Evolutionary conservation across 345 rosid species (phyloP), one percentile per base, ranked within the genome.

Genomic region (Moringa oleifera): DNA sequence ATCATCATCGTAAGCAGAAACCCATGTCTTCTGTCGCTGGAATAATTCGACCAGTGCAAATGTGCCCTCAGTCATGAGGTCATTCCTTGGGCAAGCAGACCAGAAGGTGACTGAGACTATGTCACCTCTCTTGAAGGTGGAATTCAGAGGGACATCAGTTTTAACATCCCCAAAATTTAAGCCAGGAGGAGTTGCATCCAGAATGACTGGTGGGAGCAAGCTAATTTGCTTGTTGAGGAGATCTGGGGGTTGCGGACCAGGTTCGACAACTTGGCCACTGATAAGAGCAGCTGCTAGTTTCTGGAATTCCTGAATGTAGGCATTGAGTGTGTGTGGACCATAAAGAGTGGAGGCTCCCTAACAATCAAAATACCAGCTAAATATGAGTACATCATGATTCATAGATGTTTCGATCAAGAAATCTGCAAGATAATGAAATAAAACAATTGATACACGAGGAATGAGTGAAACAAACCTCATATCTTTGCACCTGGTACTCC

Each of bases 271-370:
- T 49, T 61, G 75, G 49, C 83, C 87, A 0, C 23, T 70, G 59
- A 77, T 49, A 45, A 89, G 84, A 61, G 96, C 88, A 5, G 67
- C 65, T 11, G 91, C 90, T 49, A 91, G 86, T 79, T 85, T 86
- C 85, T 73, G 76, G 85, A 91, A 88, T 71, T 86, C 94, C 75
- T 91, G 95, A 62, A 89, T 83, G 71, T 91, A 89, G 24, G 94
- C 98, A 46, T 76, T 73, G 57, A 77, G 91, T 0, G 96, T 86
- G 78, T 91, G 89, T 25, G 90, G 96, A 37, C 98, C 98, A 17
- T 71, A 91, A 20, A 91, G 65, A 45, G 96, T 89, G 65, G 98
- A 91, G 36, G 87, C 96, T 69, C 98, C 98, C 98, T 91, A 77
- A 52, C 10, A 62, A 33, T 11, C 49, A 58, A 25, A 46, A 23